phyloP scores from a whole-genome alignment of 371 early-diverging fungal genomes.

The Zopfochytrium polystomum region DNA sequence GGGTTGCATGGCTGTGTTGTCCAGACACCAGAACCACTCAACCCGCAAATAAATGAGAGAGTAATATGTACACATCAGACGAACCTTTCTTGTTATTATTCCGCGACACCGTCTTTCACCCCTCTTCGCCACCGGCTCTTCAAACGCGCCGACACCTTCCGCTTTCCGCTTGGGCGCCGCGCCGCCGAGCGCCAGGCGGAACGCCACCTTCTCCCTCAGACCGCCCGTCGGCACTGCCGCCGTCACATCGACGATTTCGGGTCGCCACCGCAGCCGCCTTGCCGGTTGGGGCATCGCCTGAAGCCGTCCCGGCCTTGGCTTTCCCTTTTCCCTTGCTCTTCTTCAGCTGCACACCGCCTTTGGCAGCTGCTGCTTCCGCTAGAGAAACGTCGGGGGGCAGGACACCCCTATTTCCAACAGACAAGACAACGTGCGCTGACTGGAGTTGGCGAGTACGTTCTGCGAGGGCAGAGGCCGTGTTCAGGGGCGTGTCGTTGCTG shows the following conservation, averaged over 20 bases:
- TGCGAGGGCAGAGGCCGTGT: conserved; percentile 68
- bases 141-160: conserved; percentile 5
- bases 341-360: conserved; percentile 3
- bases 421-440: conserved; percentile 76
- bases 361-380: conserved; percentile 3
- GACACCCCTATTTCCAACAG: conserved; percentile 67
- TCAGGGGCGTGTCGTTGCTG: conserved; percentile 73
- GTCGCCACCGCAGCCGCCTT: conserved; percentile 18
- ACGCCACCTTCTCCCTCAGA: conserved; percentile 32
- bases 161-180: conserved; percentile 17
- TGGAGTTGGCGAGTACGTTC: conserved; percentile 71
- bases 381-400: conserved; percentile 29
- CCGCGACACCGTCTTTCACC: too few species aligned
- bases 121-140: conserved; percentile 14
- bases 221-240: conserved; percentile 11
- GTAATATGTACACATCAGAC: too few species aligned
- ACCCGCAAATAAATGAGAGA: too few species aligned
- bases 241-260: too few species aligned
- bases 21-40: too few species aligned
- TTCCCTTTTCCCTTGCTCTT: conserved; percentile 10
- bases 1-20: too few species aligned
- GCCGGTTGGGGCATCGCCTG: not conserved
- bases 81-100: too few species aligned
- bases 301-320: not conserved
- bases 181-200: conserved; percentile 12